Evolutionary conservation across 2,329 filamentous ascomycete genomes (phyloP).

Genomic region (Bipolaris bicolor): DNA sequence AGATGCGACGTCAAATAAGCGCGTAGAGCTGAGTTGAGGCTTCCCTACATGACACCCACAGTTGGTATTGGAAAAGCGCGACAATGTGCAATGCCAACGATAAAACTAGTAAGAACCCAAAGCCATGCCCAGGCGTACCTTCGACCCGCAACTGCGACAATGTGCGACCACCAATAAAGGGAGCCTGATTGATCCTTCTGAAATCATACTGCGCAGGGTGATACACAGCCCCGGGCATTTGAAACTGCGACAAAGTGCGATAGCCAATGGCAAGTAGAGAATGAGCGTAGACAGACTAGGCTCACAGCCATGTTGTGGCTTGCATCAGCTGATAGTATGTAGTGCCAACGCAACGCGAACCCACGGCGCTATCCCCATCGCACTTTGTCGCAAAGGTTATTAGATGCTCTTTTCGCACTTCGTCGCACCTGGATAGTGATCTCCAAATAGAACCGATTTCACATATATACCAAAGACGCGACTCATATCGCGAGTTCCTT

Average conservation of each 20-base stretch:
- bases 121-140: background rate
- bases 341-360: background rate
- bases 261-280: background rate
- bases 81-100: conserved; percentile 1
- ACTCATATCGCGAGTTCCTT: background rate
- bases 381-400: conserved; percentile 1
- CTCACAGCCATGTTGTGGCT: background rate
- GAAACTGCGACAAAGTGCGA: conserved; percentile 6
- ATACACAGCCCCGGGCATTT: background rate
- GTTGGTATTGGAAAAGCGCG: background rate
- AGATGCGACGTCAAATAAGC: background rate
- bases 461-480: background rate
- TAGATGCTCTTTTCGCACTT: background rate
- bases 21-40: background rate
- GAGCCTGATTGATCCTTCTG: too few relatives aligned
- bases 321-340: background rate
- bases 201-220: too few relatives aligned
- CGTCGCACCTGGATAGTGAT: background rate
- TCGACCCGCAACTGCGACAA: background rate
- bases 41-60: background rate
- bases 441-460: background rate
- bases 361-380: background rate
- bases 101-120: too few relatives aligned
- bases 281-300: background rate
- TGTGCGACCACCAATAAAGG: background rate